Base-by-base conservation (phyloP, 1,139 yeast species). In the Yamadazyma songkhlaensis region DNA sequence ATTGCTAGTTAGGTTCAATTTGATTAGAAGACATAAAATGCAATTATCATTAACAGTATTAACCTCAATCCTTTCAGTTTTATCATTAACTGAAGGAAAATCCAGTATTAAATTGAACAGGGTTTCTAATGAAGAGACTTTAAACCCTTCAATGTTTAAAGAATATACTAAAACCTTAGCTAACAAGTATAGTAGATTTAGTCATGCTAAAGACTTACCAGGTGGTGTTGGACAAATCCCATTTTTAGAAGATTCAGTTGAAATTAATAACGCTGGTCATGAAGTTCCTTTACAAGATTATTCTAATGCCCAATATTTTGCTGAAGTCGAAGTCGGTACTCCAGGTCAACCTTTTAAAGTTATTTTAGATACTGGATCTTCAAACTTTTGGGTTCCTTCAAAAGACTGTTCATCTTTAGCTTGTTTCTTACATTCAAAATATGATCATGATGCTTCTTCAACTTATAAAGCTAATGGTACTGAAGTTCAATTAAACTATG, bases 331-430 rank as follows among this genome's bases (percentile, higher is more conserved):
- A 43, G 56, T 92, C 42, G 98, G 98, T 52, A 85, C 96, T 31
- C 98, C 98, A 6, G 88, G 86, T 36, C 98, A 92, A 69, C 59
- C 77, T 11, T 92, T 92, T 67, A 92, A 89, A 71, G 95, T 86
- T 35, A 81, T 86, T 47, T 74, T 92, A 55, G 97, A 92, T 64
- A 92, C 97, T 24, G 98, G 98, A 31, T 87, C 96, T 21, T 85
- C 97, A 37, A 92, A 92, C 64, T 72, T 92, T 67, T 92, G 98
- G 98, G 90, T 92, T 43, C 98, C 98, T 38, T 79, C 95, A 42
- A 53, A 74, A 34, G 90, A 87, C 48, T 92, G 98, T 70, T 71
- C 87, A 33, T 88, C 97, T 5, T 79, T 92, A 66, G 97, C 98
- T 31, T 92, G 98, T 67, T 90, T 79, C 74, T 73, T 92, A 61